A percentile compares a stretch with the other conserved stretches of the same genome.
Evolutionary conservation across 768 basidiomycete species (phyloP).

Genomic region (Arthromyces matolae): DNA sequence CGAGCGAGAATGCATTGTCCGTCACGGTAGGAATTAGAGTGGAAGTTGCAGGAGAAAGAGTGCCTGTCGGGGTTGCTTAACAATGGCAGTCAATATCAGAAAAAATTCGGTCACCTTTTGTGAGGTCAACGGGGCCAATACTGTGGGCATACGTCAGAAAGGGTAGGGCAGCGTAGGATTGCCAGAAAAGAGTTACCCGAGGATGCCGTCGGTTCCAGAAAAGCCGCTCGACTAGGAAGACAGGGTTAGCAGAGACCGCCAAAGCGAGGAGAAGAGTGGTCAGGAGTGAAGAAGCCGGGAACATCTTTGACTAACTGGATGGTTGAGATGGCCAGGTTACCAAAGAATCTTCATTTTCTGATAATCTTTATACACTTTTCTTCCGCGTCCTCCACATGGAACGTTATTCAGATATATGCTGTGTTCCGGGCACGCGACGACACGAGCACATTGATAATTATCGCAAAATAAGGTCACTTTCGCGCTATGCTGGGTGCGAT

Average conservation of each 20-base stretch:
- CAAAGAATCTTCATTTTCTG: neutral
- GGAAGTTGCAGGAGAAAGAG: constrained; percentile 26
- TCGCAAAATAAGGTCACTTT: neutral
- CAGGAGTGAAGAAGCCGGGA: constrained; percentile 35
- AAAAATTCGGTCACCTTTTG: constrained; percentile 34
- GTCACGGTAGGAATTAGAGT: constrained; percentile 52
- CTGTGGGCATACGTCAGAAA: constrained; percentile 26
- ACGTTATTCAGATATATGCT: neutral
- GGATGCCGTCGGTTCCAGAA: constrained; percentile 54
- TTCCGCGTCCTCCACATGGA: neutral
- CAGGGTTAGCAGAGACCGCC: constrained; percentile 42
- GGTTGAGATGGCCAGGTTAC: neutral
- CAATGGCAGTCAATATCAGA: too few species aligned
- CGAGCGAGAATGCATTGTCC: constrained; percentile 45
- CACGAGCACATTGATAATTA: neutral
- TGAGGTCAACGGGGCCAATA: constrained; percentile 59
- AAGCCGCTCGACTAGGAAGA: constrained; percentile 41
- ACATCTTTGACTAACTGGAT: constrained; percentile 26
- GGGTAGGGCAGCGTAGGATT: neutral
- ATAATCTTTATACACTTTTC: constrained; percentile 13
- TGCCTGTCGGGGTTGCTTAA: constrained; percentile 24
- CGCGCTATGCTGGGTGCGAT: too few species aligned
- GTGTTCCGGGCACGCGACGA: neutral
- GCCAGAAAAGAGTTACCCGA: constrained; percentile 40
- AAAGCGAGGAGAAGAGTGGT: constrained; percentile 44